phyloP scores from a whole-genome alignment of 2,329 filamentous ascomycete species.

The Cercospora janseana region DNA sequence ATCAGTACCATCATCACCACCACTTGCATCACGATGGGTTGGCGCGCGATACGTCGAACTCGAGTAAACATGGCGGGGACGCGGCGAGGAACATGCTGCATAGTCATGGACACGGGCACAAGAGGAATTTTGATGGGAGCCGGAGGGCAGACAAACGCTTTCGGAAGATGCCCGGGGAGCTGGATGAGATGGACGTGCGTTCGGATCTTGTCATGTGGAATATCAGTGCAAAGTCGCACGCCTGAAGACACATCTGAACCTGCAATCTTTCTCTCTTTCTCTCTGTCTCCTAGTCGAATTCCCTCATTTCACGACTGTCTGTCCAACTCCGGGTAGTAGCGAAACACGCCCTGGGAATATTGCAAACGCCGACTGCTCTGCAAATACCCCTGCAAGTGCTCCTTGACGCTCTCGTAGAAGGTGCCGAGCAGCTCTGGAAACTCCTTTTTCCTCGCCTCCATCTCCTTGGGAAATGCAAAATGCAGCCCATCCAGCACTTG shows the following conservation, averaged over 20 bases:
- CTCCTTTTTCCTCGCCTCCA: constrained; percentile 56
- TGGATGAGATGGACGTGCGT: constrained; percentile 50
- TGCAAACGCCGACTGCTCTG: constrained; percentile 60
- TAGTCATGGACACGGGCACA: constrained; percentile 38
- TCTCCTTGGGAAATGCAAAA: constrained; percentile 69
- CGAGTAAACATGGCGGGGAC: constrained; percentile 2
- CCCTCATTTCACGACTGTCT: constrained; percentile 37
- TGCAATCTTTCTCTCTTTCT: neutral
- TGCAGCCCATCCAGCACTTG: constrained; percentile 59
- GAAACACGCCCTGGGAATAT: constrained; percentile 66
- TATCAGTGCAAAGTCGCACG: constrained; percentile 31
- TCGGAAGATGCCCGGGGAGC: constrained; percentile 42
- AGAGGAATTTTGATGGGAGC: constrained; percentile 37
- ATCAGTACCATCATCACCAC: constrained; percentile 9
- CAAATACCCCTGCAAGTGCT: constrained; percentile 66
- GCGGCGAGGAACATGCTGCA: constrained; percentile 1
- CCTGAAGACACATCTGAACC: constrained; percentile 14
- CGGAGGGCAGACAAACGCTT: constrained; percentile 41
- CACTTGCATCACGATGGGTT: constrained; percentile 2
- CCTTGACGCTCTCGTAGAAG: constrained; percentile 63
- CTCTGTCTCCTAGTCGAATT: neutral
- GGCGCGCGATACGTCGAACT: neutral
- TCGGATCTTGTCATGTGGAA: constrained; percentile 51
- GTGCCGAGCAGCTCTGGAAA: constrained; percentile 59
- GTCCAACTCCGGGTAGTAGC: constrained; percentile 72